Percentiles rank a stretch among this genome's conserved stretches.
Conservation (phyloP, 2,329 filamentous ascomycete species). For the Akanthomyces muscarius region DNA sequence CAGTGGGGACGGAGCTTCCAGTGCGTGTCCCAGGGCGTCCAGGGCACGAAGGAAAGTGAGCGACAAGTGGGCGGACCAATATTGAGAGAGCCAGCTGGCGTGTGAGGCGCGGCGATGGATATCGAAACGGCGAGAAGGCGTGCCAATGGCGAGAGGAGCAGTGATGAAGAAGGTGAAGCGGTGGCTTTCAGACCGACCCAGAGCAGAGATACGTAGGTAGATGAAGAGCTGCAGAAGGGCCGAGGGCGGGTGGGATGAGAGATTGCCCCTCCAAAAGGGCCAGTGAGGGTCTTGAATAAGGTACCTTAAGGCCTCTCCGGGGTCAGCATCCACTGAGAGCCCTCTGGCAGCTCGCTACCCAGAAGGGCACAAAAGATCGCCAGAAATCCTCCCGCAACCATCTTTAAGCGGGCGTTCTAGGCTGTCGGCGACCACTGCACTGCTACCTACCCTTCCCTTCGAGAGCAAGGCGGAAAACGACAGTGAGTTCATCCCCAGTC, state of each 20-base stretch:
- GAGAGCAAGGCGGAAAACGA: neutral
- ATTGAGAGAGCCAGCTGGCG: slow-evolving; percentile 1
- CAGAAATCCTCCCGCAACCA: neutral
- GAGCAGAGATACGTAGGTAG: neutral
- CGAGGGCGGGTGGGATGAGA: slow-evolving; percentile 9
- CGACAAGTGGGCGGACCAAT: neutral
- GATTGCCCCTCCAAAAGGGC: slow-evolving; percentile 8
- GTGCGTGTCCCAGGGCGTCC: neutral
- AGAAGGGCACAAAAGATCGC: too few relatives aligned
- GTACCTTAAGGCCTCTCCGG: neutral
- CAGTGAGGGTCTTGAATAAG: too few relatives aligned
- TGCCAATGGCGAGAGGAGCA: neutral
- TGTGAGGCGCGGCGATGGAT: neutral
- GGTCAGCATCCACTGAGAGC: neutral
- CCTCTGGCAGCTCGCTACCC: too few relatives aligned
- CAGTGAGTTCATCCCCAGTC: neutral
- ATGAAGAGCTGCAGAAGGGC: neutral
- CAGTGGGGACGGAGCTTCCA: slow-evolving; percentile 7
- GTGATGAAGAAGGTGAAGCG: slow-evolving; percentile 11
- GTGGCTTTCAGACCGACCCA: slow-evolving; percentile 1
- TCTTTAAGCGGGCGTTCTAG: neutral
- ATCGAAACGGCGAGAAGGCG: neutral
- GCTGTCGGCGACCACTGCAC: neutral
- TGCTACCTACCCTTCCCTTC: neutral
- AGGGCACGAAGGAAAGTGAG: slow-evolving; percentile 8